Base-by-base conservation (phyloP, 129 eudicot genomes). In the Tagetes patula region DNA sequence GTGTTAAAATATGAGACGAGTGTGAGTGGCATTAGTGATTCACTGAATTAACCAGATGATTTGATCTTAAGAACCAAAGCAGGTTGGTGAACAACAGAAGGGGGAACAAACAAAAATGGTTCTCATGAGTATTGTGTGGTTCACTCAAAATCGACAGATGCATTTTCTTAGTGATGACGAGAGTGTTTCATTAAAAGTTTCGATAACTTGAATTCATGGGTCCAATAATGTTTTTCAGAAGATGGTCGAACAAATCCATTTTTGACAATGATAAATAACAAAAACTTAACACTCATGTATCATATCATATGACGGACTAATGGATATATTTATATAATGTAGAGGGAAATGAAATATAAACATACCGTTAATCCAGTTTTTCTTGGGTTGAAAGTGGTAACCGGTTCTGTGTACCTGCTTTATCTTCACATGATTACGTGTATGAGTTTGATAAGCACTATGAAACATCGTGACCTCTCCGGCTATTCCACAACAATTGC, bases 341-440 rank as follows among this genome's bases (percentile, higher is more conserved):
- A 5, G 33, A 73, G 10, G 27, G 2, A 8, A 20, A 59, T 12
- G 40, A 59, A 42, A 33, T 1, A 33, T 3, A 48, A 3, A 62
- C 56, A 67, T 54, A 88, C 97, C 97, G 52, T 85, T 91, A 12
- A 91, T 91, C 97, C 97, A 88, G 36, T 91, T 65, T 59, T 69
- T 79, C 37, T 77, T 69, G 31, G 95, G 95, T 73, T 88, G 97
- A 70, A 91, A 84, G 46, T 91, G 97, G 69, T 79, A 91, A 13
- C 85, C 91, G 34, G 91, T 91, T 88, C 91, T 53, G 32, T 80
- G 79, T 3, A 78, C 64, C 3, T 70, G 82, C 36, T 62, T 37
- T 3, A 86, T 84, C 39, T 64, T 54, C 33, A n/a, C 65, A 33
- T 82, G 73, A 56, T 56, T 40, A 30, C 13, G 33, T 13, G 80